Percentiles rank a stretch among this genome's conserved stretches.
Evolutionary conservation across 163 green algal species (phyloP).

Genomic region (Chloromonas sp.): DNA sequence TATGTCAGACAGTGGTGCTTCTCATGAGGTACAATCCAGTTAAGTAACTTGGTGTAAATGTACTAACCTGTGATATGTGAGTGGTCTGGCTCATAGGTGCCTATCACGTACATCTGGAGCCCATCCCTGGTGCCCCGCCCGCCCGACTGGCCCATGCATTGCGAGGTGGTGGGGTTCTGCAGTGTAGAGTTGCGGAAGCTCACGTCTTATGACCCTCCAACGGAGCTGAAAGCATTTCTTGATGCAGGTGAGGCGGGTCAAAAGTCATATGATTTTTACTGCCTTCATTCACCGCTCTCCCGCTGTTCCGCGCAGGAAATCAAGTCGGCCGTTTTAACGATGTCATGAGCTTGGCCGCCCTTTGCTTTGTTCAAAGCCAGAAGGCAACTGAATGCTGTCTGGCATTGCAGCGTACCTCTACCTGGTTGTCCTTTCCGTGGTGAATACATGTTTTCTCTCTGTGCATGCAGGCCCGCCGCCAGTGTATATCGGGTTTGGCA

Average conservation of each 20-base stretch:
- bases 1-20: too few species aligned
- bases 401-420: too few species aligned
- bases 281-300: too few species aligned
- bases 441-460: not conserved
- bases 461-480: conserved; percentile 29
- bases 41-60: too few species aligned
- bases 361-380: not conserved
- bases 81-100: conserved; percentile 12
- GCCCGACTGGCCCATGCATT: conserved; percentile 52
- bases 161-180: conserved; percentile 60
- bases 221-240: conserved; percentile 52
- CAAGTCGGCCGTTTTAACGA: too few species aligned
- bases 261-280: too few species aligned
- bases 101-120: conserved; percentile 57
- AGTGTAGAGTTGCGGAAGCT: conserved; percentile 44
- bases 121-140: conserved; percentile 50
- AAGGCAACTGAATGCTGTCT: too few species aligned
- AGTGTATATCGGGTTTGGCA: conserved; percentile 69
- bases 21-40: too few species aligned
- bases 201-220: conserved; percentile 35
- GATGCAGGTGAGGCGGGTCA: conserved; percentile 3
- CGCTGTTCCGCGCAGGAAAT: too few species aligned
- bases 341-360: too few species aligned
- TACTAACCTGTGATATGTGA: too few species aligned
- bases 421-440: not conserved